Evolutionary conservation across 768 basidiomycete species (phyloP).

Genomic region (Wakefieldia striispora): DNA sequence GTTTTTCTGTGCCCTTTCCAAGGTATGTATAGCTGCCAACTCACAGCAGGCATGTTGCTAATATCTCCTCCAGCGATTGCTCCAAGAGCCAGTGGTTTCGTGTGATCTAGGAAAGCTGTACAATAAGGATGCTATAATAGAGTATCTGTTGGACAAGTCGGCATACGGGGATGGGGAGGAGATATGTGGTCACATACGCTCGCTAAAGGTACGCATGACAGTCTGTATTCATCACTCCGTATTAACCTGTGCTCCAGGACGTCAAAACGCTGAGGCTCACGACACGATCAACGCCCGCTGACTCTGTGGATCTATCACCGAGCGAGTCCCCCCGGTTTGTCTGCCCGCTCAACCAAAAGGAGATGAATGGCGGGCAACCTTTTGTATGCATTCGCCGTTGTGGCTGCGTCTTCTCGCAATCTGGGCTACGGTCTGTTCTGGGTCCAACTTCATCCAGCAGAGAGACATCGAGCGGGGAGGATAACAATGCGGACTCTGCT

Average conservation of each 20-base stretch:
- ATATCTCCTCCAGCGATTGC: constrained; percentile 53
- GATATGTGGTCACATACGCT: constrained; percentile 90
- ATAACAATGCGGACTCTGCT: constrained; percentile 22
- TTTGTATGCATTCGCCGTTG: constrained; percentile 87
- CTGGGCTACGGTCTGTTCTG: constrained; percentile 65
- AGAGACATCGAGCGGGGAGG: constrained; percentile 22
- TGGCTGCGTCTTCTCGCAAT: constrained; percentile 89
- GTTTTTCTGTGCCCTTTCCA: constrained; percentile 94
- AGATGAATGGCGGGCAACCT: constrained; percentile 89
- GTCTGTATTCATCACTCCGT: background rate
- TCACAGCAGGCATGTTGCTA: background rate
- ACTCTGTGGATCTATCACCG: constrained; percentile 34
- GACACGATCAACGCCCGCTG: constrained; percentile 54
- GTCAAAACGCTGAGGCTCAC: constrained; percentile 83
- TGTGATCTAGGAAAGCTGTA: constrained; percentile 93
- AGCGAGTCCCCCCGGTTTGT: constrained; percentile 69
- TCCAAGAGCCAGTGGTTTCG: constrained; percentile 87
- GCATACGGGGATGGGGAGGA: constrained; percentile 88
- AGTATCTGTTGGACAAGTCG: constrained; percentile 80
- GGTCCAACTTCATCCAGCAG: constrained; percentile 26
- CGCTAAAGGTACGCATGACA: constrained; percentile 68
- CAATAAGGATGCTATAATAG: constrained; percentile 92
- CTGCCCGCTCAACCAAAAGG: constrained; percentile 89
- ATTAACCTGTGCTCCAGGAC: constrained; percentile 51
- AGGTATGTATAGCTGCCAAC: constrained; percentile 49